Evolutionary conservation across 2,329 filamentous ascomycete species (phyloP).

Genomic region (Alternaria solani): DNA sequence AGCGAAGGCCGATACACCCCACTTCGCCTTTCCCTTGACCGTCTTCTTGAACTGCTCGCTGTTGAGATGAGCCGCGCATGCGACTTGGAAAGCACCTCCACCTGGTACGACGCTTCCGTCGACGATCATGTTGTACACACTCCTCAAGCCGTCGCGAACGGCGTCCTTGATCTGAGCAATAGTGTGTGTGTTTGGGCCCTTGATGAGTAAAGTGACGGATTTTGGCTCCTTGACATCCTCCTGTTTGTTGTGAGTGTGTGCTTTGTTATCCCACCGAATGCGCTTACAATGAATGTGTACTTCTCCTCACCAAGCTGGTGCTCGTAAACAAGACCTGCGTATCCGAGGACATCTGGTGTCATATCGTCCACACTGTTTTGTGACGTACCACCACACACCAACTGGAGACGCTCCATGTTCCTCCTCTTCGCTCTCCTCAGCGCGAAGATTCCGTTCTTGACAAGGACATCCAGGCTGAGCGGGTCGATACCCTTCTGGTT

Average conservation of each 20-base stretch:
- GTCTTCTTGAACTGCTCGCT: constrained; percentile 87
- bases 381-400: constrained; percentile 87
- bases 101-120: constrained; percentile 95
- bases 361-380: constrained; percentile 98
- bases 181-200: constrained; percentile 95
- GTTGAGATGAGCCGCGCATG: constrained; percentile 85
- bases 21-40: constrained; percentile 98
- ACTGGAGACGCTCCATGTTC: constrained; percentile 98
- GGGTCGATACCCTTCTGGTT: constrained; percentile 99
- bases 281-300: constrained; percentile 81
- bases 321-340: constrained; percentile 96
- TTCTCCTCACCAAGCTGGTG: constrained; percentile 98
- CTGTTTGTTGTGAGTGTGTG: constrained; percentile 36
- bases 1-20: constrained; percentile 91
- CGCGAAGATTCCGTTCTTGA: constrained; percentile 97
- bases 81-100: constrained; percentile 94
- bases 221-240: constrained; percentile 99
- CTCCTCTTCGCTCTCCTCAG: constrained; percentile 93
- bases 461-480: constrained; percentile 90
- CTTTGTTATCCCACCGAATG: neutral
- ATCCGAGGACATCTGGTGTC: constrained; percentile 85
- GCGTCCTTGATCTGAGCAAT: constrained; percentile 97
- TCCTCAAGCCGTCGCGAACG: constrained; percentile 90
- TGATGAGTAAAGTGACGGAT: constrained; percentile 96
- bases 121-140: constrained; percentile 99